Evolutionary conservation across 2,329 filamentous ascomycete species (phyloP).

Genomic region (Fusarium sp.): DNA sequence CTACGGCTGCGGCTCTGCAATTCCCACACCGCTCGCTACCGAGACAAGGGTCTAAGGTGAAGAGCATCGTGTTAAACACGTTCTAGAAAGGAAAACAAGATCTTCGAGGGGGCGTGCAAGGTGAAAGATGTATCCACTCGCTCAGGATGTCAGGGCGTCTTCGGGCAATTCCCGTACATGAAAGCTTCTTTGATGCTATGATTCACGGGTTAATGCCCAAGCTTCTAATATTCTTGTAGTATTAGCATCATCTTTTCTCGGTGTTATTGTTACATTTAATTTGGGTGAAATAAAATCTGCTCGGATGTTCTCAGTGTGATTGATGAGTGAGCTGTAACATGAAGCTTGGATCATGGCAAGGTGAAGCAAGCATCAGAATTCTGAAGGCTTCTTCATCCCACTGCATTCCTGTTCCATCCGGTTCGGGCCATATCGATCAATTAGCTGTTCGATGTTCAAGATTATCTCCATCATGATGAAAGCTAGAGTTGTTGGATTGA

Average conservation of each 20-base stretch:
- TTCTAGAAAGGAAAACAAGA: constrained; percentile 17
- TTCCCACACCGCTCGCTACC: constrained; percentile 29
- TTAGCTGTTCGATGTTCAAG: neutral
- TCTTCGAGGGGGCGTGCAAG: constrained; percentile 7
- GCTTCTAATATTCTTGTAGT: neutral
- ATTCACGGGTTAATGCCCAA: neutral
- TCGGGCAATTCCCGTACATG: constrained; percentile 37
- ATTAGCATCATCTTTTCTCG: neutral
- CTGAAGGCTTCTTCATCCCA: neutral
- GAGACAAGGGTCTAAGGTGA: constrained; percentile 25
- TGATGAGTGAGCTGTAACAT: neutral
- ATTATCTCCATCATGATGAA: constrained; percentile 2
- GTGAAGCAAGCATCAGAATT: neutral
- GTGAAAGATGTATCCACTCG: constrained; percentile 9
- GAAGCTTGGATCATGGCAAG: neutral
- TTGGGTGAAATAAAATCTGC: constrained; percentile 1
- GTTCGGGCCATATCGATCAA: neutral
- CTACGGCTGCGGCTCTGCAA: constrained; percentile 10
- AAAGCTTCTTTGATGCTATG: neutral
- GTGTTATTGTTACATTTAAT: neutral
- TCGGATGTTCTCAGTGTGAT: constrained; percentile 27
- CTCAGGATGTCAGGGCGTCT: constrained; percentile 14
- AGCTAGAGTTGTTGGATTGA: constrained; percentile 1
- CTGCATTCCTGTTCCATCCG: neutral
- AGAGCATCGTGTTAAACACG: neutral